These are phyloP conservation scores for Nepenthes gracilis DNA, from an alignment of 148 eudicot genomes.

Conservation along the genomic window DNA sequence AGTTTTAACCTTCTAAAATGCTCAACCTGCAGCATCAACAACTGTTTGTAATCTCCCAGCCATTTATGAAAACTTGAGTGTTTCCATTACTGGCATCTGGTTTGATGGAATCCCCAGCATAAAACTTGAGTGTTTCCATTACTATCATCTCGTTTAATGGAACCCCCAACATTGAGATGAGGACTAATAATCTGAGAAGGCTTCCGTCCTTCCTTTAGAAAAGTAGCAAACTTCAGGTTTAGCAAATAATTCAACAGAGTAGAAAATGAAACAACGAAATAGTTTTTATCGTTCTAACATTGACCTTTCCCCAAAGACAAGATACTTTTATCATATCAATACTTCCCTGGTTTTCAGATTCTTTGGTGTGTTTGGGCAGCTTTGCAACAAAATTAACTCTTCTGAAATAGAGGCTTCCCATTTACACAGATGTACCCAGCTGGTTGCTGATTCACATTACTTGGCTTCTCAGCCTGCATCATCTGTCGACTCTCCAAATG, in stretches of 20 bases:
- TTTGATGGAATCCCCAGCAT: conserved; percentile 61
- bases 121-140: too few species aligned
- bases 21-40: conserved; percentile 87
- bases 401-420: conserved; percentile 83
- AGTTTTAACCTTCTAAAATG: conserved; percentile 3
- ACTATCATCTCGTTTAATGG: too few species aligned
- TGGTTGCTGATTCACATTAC: conserved; percentile 85
- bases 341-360: conserved; percentile 80
- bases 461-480: conserved; percentile 89
- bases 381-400: conserved; percentile 63
- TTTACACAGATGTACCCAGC: conserved; percentile 75
- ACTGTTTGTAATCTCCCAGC: conserved; percentile 98
- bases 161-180: conserved; percentile 49
- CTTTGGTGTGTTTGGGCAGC: conserved; percentile 79
- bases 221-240: conserved; percentile 7
- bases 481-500: conserved; percentile 79
- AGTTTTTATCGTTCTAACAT: neutral
- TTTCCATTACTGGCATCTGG: conserved; percentile 88
- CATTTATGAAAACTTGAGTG: conserved; percentile 89
- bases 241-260: conserved; percentile 4
- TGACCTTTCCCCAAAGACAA: conserved; percentile 99
- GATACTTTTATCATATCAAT: conserved; percentile 99
- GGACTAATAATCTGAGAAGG: conserved; percentile 83
- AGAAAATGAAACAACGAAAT: conserved; percentile 2
- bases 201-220: conserved; percentile 81